Evolutionary conservation across 805 yeast genomes (phyloP).

Genomic region (Metschnikowia arizonensis): DNA sequence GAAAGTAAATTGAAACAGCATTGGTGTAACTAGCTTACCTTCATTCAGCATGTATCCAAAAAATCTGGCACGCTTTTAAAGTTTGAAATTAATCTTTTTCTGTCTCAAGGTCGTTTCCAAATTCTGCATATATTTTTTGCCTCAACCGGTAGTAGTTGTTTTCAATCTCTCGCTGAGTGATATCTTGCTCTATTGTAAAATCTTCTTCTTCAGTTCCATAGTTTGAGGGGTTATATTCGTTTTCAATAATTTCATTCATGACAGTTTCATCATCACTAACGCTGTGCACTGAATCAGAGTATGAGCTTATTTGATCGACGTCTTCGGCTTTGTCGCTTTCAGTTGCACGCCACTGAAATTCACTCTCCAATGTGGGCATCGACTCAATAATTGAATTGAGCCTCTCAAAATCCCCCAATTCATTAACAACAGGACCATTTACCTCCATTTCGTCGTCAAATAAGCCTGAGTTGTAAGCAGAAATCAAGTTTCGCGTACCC

Average conservation of each 20-base stretch:
- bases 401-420: constrained; percentile 49
- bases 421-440: constrained; percentile 53
- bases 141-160: constrained; percentile 55
- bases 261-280: constrained; percentile 28
- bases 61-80: not conserved
- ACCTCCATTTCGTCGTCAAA: constrained; percentile 59
- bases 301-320: not conserved
- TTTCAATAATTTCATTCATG: constrained; percentile 43
- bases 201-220: constrained; percentile 19
- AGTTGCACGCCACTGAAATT: constrained; percentile 7
- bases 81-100: not conserved
- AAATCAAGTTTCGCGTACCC: constrained; percentile 55
- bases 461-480: constrained; percentile 55
- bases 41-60: not conserved
- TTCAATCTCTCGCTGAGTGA: constrained; percentile 39
- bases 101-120: not conserved
- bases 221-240: constrained; percentile 17
- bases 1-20: too few relatives aligned
- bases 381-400: constrained; percentile 48
- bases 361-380: constrained; percentile 9
- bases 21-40: too few relatives aligned
- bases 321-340: not conserved
- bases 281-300: constrained; percentile 1
- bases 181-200: constrained; percentile 39
- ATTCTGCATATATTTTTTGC: constrained; percentile 36